Evolutionary conservation across 805 yeast species (phyloP).

Genomic region (Candida boleticola): DNA sequence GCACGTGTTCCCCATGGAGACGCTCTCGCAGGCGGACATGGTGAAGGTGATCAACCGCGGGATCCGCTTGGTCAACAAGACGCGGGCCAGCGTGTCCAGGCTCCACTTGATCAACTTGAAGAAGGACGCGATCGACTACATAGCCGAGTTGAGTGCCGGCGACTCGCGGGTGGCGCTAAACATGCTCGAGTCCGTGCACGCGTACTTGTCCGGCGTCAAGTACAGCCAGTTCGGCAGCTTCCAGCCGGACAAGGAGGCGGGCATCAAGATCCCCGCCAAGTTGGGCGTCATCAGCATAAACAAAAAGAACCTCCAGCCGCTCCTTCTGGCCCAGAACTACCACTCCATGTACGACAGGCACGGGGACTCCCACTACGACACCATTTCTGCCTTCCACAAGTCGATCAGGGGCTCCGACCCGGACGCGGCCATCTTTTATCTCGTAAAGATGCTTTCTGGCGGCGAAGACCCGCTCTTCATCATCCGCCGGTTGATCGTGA

Average conservation of each 20-base stretch:
- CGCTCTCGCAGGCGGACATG: constrained; percentile 29
- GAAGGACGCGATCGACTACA: constrained; percentile 58
- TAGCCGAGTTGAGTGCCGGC: constrained; percentile 77
- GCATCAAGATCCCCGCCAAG: constrained; percentile 12
- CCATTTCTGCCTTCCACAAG: constrained; percentile 94
- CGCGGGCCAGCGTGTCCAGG: constrained; percentile 52
- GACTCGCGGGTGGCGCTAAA: constrained; percentile 86
- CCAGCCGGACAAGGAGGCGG: constrained; percentile 15
- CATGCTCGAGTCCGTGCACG: constrained; percentile 69
- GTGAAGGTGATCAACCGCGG: constrained; percentile 36
- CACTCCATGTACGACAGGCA: constrained; percentile 72
- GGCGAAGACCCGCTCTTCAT: constrained; percentile 94
- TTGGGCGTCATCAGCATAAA: constrained; percentile 40
- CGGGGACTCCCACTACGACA: constrained; percentile 93
- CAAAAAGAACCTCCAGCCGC: constrained; percentile 38
- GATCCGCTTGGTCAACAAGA: constrained; percentile 49
- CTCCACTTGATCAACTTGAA: constrained; percentile 51
- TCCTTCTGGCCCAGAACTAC: constrained; percentile 42
- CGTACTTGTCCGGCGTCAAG: constrained; percentile 42
- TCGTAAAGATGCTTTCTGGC: constrained; percentile 84
- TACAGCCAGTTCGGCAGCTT: constrained; percentile 16
- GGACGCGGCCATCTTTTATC: constrained; percentile 84
- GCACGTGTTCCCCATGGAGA: constrained; percentile 46
- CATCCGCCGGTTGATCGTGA: constrained; percentile 87
- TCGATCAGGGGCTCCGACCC: constrained; percentile 86